Evolutionary conservation across 108 stramenopile genomes (phyloP), one percentile per base, ranked within the genome.

Genomic region (Nitzschia sp.): DNA sequence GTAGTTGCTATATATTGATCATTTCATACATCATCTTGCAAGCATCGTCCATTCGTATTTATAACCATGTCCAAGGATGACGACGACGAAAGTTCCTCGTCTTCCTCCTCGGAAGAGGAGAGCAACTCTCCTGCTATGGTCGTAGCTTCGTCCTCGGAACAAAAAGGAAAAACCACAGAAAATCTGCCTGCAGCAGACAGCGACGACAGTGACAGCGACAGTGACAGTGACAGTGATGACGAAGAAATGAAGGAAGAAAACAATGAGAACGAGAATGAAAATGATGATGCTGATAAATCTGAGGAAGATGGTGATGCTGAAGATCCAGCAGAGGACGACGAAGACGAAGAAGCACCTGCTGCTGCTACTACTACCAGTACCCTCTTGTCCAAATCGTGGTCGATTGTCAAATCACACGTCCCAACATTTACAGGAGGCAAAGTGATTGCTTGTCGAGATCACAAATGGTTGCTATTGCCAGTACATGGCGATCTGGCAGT

Each of bases 361-460:
- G 19, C 29, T 44, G 48, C 62, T 0, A 47, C 29, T 32, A 13
- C 30, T 36, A n/a, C n/a, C n/a, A 8, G 30, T 1, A 3, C 56
- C 32, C 15, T 63, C 8, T 33, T 94, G 36, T 94, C 93, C n/a
- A 94, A 90, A 83, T 91, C 90, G 1, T 94, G 93, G 93, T 34
- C 85, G 9, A 68, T 80, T 30, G 58, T 65, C 1, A 72, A 80
- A 1, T 83, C 88, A 5, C 93, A 91, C 70, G 80, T 82, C 17
- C 90, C 89, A 1, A 91, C 85, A 30, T 94, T 86, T 68, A 85
- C 88, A 5, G 93, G 93, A 17, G 93, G 93, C 16, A 90, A 78
- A 19, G 75, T 94, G 16, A 59, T 66, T 29, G 72, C 76, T 56
- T 82, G 79, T 6, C 46, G 59, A 28, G 26, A 46, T 13, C 44